Percentiles rank a stretch among this genome's conserved stretches.
Evolutionary conservation across 805 yeast genomes (phyloP).

Genomic region (Zygosaccharomyces siamensis): DNA sequence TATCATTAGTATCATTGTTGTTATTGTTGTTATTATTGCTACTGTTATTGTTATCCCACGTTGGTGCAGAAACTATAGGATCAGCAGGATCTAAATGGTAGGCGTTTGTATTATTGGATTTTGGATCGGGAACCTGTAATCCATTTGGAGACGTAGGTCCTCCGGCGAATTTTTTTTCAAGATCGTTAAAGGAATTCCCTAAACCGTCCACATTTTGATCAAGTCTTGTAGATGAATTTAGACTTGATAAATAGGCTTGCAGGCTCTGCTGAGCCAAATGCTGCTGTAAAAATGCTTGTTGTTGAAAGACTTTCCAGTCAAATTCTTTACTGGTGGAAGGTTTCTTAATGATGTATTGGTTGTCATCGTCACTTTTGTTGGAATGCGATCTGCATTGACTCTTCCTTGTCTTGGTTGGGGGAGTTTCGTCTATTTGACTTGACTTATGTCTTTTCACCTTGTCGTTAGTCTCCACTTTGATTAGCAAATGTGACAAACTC

Average conservation of each 20-base stretch:
- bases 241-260: conserved; percentile 31
- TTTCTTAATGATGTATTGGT: conserved; percentile 31
- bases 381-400: background rate
- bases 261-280: conserved; percentile 34
- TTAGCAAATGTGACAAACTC: conserved; percentile 47
- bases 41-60: background rate
- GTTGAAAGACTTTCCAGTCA: conserved; percentile 34
- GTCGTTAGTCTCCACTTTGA: conserved; percentile 29
- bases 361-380: conserved; percentile 2
- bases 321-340: conserved; percentile 28
- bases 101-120: background rate
- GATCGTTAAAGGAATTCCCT: background rate
- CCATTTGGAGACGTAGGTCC: background rate
- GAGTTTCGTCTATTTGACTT: background rate
- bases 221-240: conserved; percentile 11
- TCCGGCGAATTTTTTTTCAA: background rate
- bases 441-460: background rate
- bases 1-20: background rate
- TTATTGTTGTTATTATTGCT: background rate
- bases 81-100: background rate
- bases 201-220: background rate
- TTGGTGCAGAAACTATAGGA: background rate
- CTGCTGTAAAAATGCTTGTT: conserved; percentile 34
- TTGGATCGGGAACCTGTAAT: background rate
- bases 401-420: background rate